Conservation (phyloP, 306 rosid species). For the Quercus ilex region DNA sequence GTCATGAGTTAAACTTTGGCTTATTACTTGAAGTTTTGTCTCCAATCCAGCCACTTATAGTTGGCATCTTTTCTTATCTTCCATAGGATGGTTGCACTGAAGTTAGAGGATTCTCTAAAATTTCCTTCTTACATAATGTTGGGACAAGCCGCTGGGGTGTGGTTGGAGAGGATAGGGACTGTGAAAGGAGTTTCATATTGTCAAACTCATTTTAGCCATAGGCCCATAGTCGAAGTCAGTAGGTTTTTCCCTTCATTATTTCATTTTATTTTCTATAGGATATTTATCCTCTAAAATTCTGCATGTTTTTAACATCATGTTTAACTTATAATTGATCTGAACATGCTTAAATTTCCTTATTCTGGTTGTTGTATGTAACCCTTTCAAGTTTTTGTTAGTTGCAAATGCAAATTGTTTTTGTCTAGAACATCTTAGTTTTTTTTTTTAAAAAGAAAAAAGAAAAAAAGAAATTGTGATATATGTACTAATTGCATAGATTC, state of each 20-base stretch:
- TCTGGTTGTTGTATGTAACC: not conserved
- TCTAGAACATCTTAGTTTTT: not conserved
- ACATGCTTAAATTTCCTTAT: not conserved
- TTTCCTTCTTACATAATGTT: too few relatives aligned
- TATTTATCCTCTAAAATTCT: not conserved
- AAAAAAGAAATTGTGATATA: not conserved
- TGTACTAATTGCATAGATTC: not conserved
- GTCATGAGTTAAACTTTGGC: not conserved
- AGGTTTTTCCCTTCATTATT: not conserved
- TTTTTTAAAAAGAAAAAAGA: too few relatives aligned
- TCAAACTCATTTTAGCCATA: not conserved
- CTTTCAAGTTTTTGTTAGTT: not conserved
- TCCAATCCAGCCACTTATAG: not conserved
- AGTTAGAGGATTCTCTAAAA: not conserved
- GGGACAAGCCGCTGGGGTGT: not conserved
- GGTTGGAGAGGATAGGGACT: not conserved
- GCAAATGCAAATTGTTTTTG: not conserved
- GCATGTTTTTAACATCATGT: too few relatives aligned
- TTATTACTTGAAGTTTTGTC: not conserved
- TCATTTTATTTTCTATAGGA: not conserved
- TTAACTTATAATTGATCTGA: too few relatives aligned
- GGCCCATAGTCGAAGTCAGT: not conserved
- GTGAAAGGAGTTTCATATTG: not conserved
- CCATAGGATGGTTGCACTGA: too few relatives aligned
- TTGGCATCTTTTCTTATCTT: not conserved